Conservation (phyloP, 352 stramenopile genomes). For the Globisporangium carolinianum region DNA sequence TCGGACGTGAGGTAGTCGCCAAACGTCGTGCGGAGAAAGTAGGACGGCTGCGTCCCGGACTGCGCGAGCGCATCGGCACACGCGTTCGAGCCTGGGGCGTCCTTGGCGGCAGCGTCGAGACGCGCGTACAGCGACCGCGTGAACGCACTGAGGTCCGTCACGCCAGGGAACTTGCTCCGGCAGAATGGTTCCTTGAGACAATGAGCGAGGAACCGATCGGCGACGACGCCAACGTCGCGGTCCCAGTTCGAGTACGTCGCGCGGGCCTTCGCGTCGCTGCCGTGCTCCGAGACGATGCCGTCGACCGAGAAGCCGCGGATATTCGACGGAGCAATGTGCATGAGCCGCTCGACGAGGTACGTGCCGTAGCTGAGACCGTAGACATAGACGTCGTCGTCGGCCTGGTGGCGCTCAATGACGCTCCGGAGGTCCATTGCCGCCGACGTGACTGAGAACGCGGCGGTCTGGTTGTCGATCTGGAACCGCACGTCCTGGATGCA, state of each 20-base stretch:
- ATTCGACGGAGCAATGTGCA: slow-evolving; percentile 39
- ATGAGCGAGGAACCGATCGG: slow-evolving; percentile 40
- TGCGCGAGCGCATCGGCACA: slow-evolving; percentile 40
- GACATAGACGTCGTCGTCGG: slow-evolving; percentile 54
- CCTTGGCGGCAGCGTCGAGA: slow-evolving; percentile 39
- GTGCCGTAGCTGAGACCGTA: slow-evolving; percentile 78
- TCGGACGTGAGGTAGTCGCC: slow-evolving; percentile 53
- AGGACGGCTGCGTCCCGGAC: slow-evolving; percentile 42
- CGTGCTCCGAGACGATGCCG: slow-evolving; percentile 59
- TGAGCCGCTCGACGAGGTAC: slow-evolving; percentile 56
- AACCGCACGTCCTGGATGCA: slow-evolving; percentile 72
- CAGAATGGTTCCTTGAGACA: slow-evolving; percentile 59
- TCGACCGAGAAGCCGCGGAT: slow-evolving; percentile 53
- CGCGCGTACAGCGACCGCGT: slow-evolving; percentile 41
- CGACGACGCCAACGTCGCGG: slow-evolving; percentile 58
- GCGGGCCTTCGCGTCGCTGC: slow-evolving; percentile 35
- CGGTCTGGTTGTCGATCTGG: slow-evolving; percentile 65
- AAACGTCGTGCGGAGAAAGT: slow-evolving; percentile 60
- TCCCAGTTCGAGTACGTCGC: slow-evolving; percentile 82
- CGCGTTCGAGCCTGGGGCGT: slow-evolving; percentile 29
- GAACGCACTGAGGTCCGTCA: slow-evolving; percentile 39
- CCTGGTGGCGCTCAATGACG: slow-evolving; percentile 37
- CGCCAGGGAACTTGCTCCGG: slow-evolving; percentile 50
- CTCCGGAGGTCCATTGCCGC: slow-evolving; percentile 55
- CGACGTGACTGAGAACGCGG: slow-evolving; percentile 66